Evolutionary conservation across 352 stramenopile species (phyloP).

Genomic region (Stephanocyclus meneghinianus): DNA sequence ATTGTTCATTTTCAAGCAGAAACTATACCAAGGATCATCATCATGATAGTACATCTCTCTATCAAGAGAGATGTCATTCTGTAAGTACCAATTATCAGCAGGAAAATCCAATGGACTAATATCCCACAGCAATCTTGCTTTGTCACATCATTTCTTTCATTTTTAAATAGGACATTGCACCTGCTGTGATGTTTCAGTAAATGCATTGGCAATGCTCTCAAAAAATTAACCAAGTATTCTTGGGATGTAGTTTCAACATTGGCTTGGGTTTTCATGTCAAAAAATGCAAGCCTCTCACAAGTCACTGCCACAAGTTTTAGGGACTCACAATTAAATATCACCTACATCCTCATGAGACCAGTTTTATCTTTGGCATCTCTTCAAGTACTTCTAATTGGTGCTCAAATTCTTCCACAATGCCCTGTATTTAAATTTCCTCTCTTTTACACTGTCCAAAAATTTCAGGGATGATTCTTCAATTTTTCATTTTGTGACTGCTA

Average conservation of each 20-base stretch:
- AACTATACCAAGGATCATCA: slow-evolving; percentile 3
- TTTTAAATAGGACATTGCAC: slow-evolving; percentile 35
- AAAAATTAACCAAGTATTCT: slow-evolving; percentile 48
- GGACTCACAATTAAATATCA: too few relatives aligned
- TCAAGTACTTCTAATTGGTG: too few relatives aligned
- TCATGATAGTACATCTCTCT: slow-evolving; percentile 6
- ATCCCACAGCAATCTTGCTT: neutral
- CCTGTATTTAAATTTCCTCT: too few relatives aligned
- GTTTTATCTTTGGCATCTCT: too few relatives aligned
- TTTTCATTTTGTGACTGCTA: too few relatives aligned
- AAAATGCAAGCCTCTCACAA: too few relatives aligned
- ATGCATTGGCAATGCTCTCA: slow-evolving; percentile 41
- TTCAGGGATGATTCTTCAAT: too few relatives aligned
- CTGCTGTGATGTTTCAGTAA: slow-evolving; percentile 31
- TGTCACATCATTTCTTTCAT: slow-evolving; percentile 11
- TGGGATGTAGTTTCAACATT: neutral
- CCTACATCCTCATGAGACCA: too few relatives aligned
- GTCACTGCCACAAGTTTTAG: too few relatives aligned
- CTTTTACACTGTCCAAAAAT: too few relatives aligned
- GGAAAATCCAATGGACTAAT: neutral
- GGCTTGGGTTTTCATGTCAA: too few relatives aligned
- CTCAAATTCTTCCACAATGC: too few relatives aligned
- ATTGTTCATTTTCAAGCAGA: neutral
- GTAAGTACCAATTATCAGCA: slow-evolving; percentile 1
- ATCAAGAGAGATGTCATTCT: neutral